These are phyloP conservation scores for Hippophae tibetana DNA, from an alignment of 306 rosid species.

Conservation along the genomic window DNA sequence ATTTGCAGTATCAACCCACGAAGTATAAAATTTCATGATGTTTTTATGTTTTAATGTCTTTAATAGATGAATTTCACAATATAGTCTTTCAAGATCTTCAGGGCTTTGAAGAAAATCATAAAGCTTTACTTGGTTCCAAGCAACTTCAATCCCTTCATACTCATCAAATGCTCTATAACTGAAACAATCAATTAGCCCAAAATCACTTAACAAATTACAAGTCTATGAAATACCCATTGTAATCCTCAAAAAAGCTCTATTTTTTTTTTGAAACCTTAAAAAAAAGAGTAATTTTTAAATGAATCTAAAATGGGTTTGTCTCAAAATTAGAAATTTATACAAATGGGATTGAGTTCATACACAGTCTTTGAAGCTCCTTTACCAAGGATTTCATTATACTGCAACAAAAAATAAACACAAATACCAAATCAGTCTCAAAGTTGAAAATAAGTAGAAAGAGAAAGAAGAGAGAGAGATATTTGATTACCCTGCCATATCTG, in stretches of 20 bases:
- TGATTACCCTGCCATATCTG: conserved; percentile 92
- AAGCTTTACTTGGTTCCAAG: conserved; percentile 93
- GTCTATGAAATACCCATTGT: conserved; percentile 15
- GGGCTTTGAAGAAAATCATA: conserved; percentile 83
- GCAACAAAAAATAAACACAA: conserved; percentile 17
- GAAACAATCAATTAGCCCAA: conserved; percentile 17
- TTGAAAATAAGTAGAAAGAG: not conserved
- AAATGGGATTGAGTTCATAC: conserved; percentile 34
- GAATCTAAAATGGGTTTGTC: conserved; percentile 20
- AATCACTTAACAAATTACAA: not conserved
- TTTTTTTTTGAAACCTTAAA: not conserved
- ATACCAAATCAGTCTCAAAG: conserved; percentile 19
- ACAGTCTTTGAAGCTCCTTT: conserved; percentile 97
- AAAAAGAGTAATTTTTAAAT: conserved; percentile 20
- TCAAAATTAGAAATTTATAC: conserved; percentile 2
- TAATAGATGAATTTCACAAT: conserved; percentile 89
- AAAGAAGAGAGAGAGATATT: conserved; percentile 5
- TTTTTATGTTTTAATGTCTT: conserved; percentile 76
- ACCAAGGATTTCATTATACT: conserved; percentile 92
- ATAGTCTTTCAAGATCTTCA: conserved; percentile 93
- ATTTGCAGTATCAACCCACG: conserved; percentile 89
- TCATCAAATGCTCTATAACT: conserved; percentile 94
- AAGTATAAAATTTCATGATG: conserved; percentile 83
- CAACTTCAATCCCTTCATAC: conserved; percentile 94
- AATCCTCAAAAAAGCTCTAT: conserved; percentile 17